Evolutionary conservation across 306 rosid genomes (phyloP).

Genomic region (Lablab purpureus): DNA sequence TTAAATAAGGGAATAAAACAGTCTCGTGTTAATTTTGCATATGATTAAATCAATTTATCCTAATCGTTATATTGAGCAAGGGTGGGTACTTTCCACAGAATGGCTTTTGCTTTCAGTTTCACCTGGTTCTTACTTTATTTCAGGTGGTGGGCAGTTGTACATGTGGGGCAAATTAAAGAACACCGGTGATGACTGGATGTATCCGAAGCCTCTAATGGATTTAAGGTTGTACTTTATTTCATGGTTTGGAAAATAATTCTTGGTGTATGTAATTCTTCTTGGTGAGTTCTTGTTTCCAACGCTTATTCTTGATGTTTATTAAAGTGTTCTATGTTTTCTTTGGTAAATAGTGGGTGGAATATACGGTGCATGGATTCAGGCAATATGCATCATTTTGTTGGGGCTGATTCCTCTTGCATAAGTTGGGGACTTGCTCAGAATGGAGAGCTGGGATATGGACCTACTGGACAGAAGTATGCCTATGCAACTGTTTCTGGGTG

Average conservation of each 20-base stretch:
- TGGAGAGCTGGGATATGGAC: slow-evolving; percentile 99
- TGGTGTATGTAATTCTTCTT: slow-evolving; percentile 19
- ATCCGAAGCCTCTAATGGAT: slow-evolving; percentile 98
- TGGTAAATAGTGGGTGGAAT: slow-evolving; percentile 84
- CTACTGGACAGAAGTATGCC: slow-evolving; percentile 89
- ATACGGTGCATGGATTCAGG: slow-evolving; percentile 99
- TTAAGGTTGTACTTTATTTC: slow-evolving; percentile 70
- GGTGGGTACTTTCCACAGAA: neutral
- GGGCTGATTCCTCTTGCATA: slow-evolving; percentile 96
- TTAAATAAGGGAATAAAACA: neutral
- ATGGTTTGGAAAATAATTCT: slow-evolving; percentile 16
- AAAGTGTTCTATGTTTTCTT: slow-evolving; percentile 37
- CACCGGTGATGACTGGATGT: slow-evolving; percentile 99
- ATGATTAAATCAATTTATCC: neutral
- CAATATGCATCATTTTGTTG: slow-evolving; percentile 93
- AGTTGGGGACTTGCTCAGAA: slow-evolving; percentile 99
- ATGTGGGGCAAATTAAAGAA: slow-evolving; percentile 97
- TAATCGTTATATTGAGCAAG: neutral
- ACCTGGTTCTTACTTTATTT: slow-evolving; percentile 38
- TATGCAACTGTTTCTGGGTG: neutral
- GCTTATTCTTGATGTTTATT: neutral
- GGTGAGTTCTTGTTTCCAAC: neutral
- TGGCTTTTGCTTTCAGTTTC: slow-evolving; percentile 12
- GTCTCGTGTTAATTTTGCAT: neutral
- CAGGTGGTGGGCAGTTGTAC: slow-evolving; percentile 96